Base-by-base conservation (phyloP, 176 grass and related monocot genomes). In the Puya raimondii region DNA sequence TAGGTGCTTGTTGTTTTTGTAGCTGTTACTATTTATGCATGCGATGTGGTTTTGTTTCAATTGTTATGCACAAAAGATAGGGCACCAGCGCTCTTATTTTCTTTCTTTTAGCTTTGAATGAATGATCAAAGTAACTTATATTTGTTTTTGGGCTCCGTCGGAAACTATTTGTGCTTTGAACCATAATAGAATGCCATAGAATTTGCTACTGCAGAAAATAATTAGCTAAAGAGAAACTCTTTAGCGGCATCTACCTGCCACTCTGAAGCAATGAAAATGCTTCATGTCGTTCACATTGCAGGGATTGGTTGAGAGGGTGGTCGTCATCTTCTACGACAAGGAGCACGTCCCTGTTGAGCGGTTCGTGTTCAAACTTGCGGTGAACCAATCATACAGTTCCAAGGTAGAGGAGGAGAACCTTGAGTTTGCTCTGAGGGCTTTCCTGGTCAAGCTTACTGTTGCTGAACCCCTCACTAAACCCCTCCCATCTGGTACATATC, bases 381-480 rank as follows among this genome's bases (percentile, higher is more conserved):
- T 97, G 47, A 80, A 85, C 76, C 93, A 92, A 47, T 88, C 84
- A 13, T 90, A 83, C 14, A 56, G 73, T 25, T 92, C 84, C 56
- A 84, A 78, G 64, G 16, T 97, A 74, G 87, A 86, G 58, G 86
- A 90, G 74, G 59, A 74, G 49, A 75, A 76, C 69, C 79, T 97
- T 72, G 86, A 92, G 26, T 92, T 92, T 56, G 83, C 93, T 18
- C 76, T 97, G 53, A 88, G 93, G 66, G 88, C 93, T 67, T 97
- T 97, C 79, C 81, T 97, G 73, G 74, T 92, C 64, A 97, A 97
- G 68, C 77, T 90, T 80, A 82, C 87, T 51, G 77, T 87, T 48
- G 84, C 86, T 18, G 80, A 85, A 65, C 67, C 89, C 22, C 65
- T 86, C 2, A 84, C 89, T 10, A 90, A 66, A 69, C 50, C 84